Evolutionary conservation across 192 early-diverging fungal genomes (phyloP).

Genomic region (Chytriomyces hyalinus): DNA sequence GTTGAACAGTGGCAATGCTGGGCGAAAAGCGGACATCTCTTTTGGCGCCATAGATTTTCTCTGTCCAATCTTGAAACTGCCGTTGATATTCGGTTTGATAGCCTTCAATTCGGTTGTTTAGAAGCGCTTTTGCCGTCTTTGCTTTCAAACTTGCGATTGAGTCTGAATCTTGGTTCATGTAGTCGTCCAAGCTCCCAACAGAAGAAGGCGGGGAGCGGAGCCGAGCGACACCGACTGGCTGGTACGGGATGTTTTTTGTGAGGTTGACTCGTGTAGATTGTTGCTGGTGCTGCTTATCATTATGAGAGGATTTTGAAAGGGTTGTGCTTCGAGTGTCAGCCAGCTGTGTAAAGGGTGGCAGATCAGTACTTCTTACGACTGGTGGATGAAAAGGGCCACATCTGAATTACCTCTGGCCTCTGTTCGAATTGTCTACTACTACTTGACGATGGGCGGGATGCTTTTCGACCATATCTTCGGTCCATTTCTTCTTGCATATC

Average conservation of each 20-base stretch:
- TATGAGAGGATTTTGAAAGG: too few species aligned
- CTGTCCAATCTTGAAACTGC: slow-evolving; percentile 21
- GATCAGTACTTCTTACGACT: too few species aligned
- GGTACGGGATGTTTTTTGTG: background rate
- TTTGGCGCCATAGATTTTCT: background rate
- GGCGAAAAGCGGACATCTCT: too few species aligned
- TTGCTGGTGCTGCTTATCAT: too few species aligned
- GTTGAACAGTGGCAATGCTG: too few species aligned
- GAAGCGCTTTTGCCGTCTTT: background rate
- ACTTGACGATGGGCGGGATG: background rate
- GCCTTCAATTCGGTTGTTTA: background rate
- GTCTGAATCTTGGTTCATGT: background rate
- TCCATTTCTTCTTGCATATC: slow-evolving; percentile 26
- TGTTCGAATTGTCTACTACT: too few species aligned
- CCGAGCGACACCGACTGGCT: background rate
- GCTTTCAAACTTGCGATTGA: background rate
- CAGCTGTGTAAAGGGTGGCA: too few species aligned
- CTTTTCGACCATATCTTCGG: background rate
- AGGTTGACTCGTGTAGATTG: too few species aligned
- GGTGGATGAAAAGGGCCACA: too few species aligned
- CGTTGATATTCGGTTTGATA: slow-evolving; percentile 31
- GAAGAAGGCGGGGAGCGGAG: background rate
- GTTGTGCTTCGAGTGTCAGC: too few species aligned
- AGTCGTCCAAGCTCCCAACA: background rate
- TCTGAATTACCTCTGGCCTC: too few species aligned